These are phyloP conservation scores for Globisporangium barbulae DNA, from an alignment of 352 stramenopile species.

Conservation along the genomic window DNA sequence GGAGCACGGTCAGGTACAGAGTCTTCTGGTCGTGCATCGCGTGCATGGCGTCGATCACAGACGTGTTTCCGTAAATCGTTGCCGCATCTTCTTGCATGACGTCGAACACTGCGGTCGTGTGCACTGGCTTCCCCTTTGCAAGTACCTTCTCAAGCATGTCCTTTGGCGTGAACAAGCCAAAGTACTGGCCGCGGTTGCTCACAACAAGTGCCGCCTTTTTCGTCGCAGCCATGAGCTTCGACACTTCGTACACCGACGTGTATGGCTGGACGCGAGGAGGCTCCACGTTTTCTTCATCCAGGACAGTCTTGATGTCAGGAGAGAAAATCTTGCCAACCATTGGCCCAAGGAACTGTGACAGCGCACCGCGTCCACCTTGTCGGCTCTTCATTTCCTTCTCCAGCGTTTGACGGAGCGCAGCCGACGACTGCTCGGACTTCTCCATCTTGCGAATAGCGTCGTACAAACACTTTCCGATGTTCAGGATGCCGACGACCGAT, in stretches of 20 bases:
- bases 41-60: constrained; percentile 87
- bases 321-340: constrained; percentile 90
- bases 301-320: constrained; percentile 79
- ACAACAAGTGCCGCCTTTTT: constrained; percentile 95
- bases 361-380: constrained; percentile 27
- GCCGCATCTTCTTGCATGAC: constrained; percentile 87
- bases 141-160: constrained; percentile 97
- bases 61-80: constrained; percentile 60
- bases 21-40: constrained; percentile 88
- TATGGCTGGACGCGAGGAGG: constrained; percentile 80
- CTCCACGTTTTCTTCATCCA: constrained; percentile 75
- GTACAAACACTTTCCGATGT: constrained; percentile 99
- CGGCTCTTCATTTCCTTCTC: constrained; percentile 74
- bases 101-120: constrained; percentile 90
- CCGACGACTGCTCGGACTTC: constrained; percentile 80
- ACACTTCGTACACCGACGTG: constrained; percentile 92
- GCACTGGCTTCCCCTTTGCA: constrained; percentile 88
- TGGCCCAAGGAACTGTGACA: constrained; percentile 70
- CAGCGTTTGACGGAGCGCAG: constrained; percentile 66
- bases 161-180: constrained; percentile 97
- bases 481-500: constrained; percentile 94
- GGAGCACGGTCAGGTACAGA: constrained; percentile 79
- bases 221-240: constrained; percentile 91
- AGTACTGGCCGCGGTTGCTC: constrained; percentile 89
- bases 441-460: constrained; percentile 98